phyloP scores from a whole-genome alignment of 306 rosid species.

The Pterocarpus macrocarpus region DNA sequence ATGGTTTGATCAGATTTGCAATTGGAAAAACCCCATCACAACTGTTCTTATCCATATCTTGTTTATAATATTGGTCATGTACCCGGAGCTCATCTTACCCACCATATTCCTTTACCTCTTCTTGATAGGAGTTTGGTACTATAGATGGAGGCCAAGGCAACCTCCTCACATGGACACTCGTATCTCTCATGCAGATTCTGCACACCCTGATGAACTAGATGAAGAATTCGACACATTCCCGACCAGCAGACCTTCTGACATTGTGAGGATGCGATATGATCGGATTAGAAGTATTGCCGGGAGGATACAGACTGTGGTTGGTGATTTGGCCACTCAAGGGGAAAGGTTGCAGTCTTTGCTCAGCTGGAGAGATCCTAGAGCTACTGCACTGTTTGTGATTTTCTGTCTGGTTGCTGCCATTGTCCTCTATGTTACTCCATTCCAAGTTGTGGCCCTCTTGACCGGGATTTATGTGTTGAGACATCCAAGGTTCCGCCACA shows the following conservation, averaged over 20 bases:
- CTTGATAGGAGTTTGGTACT: constrained; percentile 97
- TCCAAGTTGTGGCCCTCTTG: constrained; percentile 93
- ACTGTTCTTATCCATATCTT: constrained; percentile 87
- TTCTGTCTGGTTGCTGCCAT: constrained; percentile 94
- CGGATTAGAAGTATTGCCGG: constrained; percentile 95
- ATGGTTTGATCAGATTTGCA: constrained; percentile 97
- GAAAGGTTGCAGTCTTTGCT: constrained; percentile 95
- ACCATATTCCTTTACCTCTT: constrained; percentile 96
- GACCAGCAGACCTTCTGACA: constrained; percentile 75
- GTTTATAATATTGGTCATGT: constrained; percentile 92
- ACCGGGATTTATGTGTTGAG: constrained; percentile 86
- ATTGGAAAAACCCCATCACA: constrained; percentile 96
- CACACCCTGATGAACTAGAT: constrained; percentile 90
- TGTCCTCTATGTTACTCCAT: constrained; percentile 90
- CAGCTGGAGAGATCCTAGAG: constrained; percentile 99
- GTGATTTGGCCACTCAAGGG: constrained; percentile 97
- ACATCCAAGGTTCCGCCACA: constrained; percentile 96
- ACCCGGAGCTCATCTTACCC: constrained; percentile 95
- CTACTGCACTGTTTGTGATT: constrained; percentile 87
- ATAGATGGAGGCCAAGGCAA: constrained; percentile 97
- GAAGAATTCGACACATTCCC: constrained; percentile 98
- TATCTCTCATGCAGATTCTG: constrained; percentile 88
- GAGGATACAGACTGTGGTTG: constrained; percentile 94
- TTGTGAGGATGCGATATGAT: constrained; percentile 92
- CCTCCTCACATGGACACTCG: constrained; percentile 99